Percentiles rank a stretch among this genome's conserved stretches.
Evolutionary conservation across 768 basidiomycete species (phyloP).

Genomic region (Agrocybe chaxingu): DNA sequence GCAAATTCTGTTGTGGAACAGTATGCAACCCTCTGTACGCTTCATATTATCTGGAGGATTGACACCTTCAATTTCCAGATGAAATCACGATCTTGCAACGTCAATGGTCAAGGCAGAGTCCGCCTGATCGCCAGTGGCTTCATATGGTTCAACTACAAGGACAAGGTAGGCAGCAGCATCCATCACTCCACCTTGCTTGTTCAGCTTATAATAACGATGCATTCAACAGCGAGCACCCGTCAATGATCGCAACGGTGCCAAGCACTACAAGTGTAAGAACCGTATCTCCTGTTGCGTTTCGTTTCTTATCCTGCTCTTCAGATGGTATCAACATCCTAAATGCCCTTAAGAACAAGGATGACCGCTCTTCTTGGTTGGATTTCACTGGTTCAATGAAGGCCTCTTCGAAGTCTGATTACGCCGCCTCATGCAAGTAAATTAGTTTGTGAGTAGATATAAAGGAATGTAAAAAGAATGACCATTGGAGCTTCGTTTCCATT

Average conservation of each 20-base stretch:
- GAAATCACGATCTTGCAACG: conserved; percentile 6
- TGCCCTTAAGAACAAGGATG: conserved; percentile 2
- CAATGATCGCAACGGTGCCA: conserved; percentile 5
- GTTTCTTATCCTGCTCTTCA: not conserved
- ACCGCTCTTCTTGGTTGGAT: conserved; percentile 1
- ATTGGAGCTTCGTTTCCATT: too few relatives aligned
- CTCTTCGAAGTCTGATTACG: not conserved
- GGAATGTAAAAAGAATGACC: too few relatives aligned
- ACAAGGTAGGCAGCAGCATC: not conserved
- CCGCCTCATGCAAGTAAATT: too few relatives aligned
- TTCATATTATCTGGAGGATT: not conserved
- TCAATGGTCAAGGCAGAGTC: conserved; percentile 3
- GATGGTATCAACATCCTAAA: conserved; percentile 4
- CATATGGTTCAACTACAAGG: conserved; percentile 16
- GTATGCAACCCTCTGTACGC: not conserved
- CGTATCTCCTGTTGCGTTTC: not conserved
- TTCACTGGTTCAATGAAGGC: conserved; percentile 3
- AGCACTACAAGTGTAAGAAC: conserved; percentile 4
- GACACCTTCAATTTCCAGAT: not conserved
- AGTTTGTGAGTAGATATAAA: too few relatives aligned
- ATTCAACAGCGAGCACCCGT: conserved; percentile 2
- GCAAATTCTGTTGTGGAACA: conserved; percentile 2
- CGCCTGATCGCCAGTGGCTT: conserved; percentile 10
- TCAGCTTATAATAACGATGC: not conserved
- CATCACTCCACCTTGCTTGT: not conserved